Evolutionary conservation across 2,329 filamentous ascomycete species (phyloP).

Genomic region (Penicillium sp.): DNA sequence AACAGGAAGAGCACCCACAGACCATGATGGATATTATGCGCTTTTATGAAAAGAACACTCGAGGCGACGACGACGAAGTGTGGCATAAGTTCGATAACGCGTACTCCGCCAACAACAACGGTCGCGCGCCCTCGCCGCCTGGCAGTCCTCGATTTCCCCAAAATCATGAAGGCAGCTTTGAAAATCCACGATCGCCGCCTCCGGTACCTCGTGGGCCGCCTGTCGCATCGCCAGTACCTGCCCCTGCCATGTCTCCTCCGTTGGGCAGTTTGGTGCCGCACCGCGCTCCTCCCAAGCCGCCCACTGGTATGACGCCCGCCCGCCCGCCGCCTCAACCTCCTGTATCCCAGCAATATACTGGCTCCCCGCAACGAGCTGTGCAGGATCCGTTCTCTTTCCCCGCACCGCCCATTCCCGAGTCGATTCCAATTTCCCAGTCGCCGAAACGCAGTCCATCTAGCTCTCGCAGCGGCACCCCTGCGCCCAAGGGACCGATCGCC

Average conservation of each 20-base stretch:
- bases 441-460: constrained; percentile 68
- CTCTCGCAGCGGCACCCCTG: constrained; percentile 59
- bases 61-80: constrained; percentile 77
- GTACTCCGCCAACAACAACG: constrained; percentile 37
- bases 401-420: constrained; percentile 54
- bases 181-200: constrained; percentile 90
- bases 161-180: constrained; percentile 90
- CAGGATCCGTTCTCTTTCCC: constrained; percentile 54
- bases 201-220: constrained; percentile 65
- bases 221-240: constrained; percentile 46
- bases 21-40: constrained; percentile 93
- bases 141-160: constrained; percentile 83
- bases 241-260: constrained; percentile 36
- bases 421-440: constrained; percentile 61
- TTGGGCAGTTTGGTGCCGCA: constrained; percentile 67
- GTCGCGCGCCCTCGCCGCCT: constrained; percentile 63
- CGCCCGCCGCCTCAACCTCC: constrained; percentile 45
- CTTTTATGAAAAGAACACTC: constrained; percentile 94
- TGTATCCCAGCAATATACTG: constrained; percentile 38
- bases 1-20: constrained; percentile 92
- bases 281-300: constrained; percentile 85
- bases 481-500: constrained; percentile 43
- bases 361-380: constrained; percentile 50
- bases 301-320: constrained; percentile 48
- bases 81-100: constrained; percentile 97